Evolutionary conservation across 306 rosid species (phyloP).

Genomic region (Vigna hirtella): DNA sequence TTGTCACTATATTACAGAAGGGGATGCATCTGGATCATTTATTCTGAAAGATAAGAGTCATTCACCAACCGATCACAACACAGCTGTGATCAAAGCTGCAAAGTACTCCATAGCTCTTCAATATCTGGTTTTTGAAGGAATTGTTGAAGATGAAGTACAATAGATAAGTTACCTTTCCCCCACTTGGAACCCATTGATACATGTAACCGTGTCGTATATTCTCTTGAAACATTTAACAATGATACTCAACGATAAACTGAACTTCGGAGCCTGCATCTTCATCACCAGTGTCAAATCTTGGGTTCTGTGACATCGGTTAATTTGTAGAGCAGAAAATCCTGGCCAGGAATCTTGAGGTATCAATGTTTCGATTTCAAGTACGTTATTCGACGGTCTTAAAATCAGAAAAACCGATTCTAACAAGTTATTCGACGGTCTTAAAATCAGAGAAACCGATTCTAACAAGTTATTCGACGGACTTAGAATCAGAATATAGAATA

Average conservation of each 20-base stretch:
- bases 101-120: slow-evolving; percentile 89
- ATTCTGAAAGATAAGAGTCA: slow-evolving; percentile 54
- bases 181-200: neutral
- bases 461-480: no score
- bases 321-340: no score
- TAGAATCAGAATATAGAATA: no score
- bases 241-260: neutral
- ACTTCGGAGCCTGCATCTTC: neutral
- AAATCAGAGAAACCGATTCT: no score
- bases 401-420: no score
- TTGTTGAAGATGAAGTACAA: slow-evolving; percentile 48
- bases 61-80: slow-evolving; percentile 40
- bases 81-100: slow-evolving; percentile 53
- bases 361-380: no score
- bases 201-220: neutral
- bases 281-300: no score
- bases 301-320: no score
- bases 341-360: no score
- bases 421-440: no score
- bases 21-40: slow-evolving; percentile 69
- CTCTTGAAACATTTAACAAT: neutral
- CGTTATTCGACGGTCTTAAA: no score
- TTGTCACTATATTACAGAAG: slow-evolving; percentile 54
- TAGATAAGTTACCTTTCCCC: slow-evolving; percentile 23
- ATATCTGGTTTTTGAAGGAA: slow-evolving; percentile 63